phyloP scores from a whole-genome alignment of 129 eudicot species.

The Escallonia herrerae region DNA sequence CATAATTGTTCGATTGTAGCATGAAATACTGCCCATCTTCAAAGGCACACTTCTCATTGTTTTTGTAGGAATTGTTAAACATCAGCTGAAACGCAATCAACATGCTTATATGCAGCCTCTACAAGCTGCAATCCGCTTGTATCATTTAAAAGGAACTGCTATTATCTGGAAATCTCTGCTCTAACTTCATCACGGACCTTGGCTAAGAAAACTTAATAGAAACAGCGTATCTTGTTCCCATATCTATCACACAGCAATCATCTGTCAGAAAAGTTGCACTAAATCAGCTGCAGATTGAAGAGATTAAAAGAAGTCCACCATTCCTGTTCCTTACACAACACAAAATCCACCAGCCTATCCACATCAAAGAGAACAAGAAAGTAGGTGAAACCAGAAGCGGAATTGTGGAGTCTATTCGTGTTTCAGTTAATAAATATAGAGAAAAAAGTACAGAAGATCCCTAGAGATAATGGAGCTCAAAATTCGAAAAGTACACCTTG shows the following conservation, averaged over 20 bases:
- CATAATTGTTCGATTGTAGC: slow-evolving; percentile 31
- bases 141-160: slow-evolving; percentile 52
- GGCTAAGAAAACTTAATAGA: slow-evolving; percentile 13
- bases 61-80: slow-evolving; percentile 34
- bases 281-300: slow-evolving; percentile 8
- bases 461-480: too few species aligned
- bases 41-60: slow-evolving; percentile 42
- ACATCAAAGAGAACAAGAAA: background rate
- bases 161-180: slow-evolving; percentile 19
- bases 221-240: slow-evolving; percentile 14
- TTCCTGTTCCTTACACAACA: background rate
- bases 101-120: slow-evolving; percentile 92
- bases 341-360: background rate
- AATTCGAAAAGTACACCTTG: too few species aligned
- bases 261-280: slow-evolving; percentile 19
- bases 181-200: slow-evolving; percentile 13
- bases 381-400: too few species aligned
- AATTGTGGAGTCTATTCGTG: background rate
- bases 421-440: background rate
- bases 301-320: background rate
- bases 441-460: background rate
- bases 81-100: slow-evolving; percentile 44
- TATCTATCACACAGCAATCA: slow-evolving; percentile 14
- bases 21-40: slow-evolving; percentile 34
- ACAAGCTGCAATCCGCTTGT: slow-evolving; percentile 74